Conservation (phyloP, 2,329 filamentous ascomycete genomes). For the Aspergillus proliferans region DNA sequence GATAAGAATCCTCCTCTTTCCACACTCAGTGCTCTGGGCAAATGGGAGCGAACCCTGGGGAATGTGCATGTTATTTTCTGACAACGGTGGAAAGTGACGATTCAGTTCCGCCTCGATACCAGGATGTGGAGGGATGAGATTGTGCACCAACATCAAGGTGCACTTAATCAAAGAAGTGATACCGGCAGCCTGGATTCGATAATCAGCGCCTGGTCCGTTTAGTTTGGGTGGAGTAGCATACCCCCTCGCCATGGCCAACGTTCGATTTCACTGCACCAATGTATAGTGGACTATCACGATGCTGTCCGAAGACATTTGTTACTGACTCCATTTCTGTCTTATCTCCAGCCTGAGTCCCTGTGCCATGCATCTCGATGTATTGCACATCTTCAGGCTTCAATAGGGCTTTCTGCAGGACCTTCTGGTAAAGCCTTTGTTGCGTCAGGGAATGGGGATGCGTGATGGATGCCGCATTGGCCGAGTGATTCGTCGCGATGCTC, state of each 20-base stretch:
- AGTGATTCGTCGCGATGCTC: slow-evolving; percentile 39
- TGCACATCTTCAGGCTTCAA: slow-evolving; percentile 32
- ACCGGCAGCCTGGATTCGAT: slow-evolving; percentile 41
- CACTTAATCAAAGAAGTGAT: slow-evolving; percentile 32
- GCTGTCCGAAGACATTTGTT: slow-evolving; percentile 31
- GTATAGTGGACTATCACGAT: slow-evolving; percentile 49
- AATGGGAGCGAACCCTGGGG: slow-evolving; percentile 38
- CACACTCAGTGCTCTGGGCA: slow-evolving; percentile 26
- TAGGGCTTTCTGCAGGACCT: slow-evolving; percentile 31
- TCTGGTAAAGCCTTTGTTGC: slow-evolving; percentile 31
- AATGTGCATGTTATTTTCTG: slow-evolving; percentile 22
- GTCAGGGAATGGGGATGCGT: slow-evolving; percentile 38
- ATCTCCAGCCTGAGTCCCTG: slow-evolving; percentile 38
- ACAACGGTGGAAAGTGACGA: slow-evolving; percentile 25
- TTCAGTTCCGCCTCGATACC: slow-evolving; percentile 42
- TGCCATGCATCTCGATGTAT: slow-evolving; percentile 39
- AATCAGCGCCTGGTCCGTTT: not conserved
- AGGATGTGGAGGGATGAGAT: slow-evolving; percentile 26
- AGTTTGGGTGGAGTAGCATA: not conserved
- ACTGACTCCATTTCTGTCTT: slow-evolving; percentile 34
- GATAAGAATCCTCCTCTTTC: slow-evolving; percentile 41
- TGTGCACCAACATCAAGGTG: slow-evolving; percentile 34
- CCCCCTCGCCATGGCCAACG: slow-evolving; percentile 57
- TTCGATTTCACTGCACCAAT: slow-evolving; percentile 61
- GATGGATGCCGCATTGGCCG: slow-evolving; percentile 40